Percentiles rank a stretch among this genome's conserved stretches.
These are phyloP conservation scores for Hordeum pubiflorum DNA, from an alignment of 202 grass and related monocot species.

Conservation along the genomic window DNA sequence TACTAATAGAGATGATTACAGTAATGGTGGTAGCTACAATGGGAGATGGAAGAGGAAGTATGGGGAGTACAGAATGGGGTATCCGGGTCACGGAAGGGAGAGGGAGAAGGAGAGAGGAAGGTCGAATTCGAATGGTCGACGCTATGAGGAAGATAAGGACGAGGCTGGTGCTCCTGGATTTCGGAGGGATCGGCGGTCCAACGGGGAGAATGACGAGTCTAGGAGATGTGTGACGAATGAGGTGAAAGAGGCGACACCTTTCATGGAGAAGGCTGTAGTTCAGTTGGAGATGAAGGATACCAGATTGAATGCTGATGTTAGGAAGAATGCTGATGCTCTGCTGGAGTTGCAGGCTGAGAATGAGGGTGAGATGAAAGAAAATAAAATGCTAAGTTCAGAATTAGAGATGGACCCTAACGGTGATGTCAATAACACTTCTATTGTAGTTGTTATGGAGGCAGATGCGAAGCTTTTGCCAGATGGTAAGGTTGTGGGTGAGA, in stretches of 20 bases:
- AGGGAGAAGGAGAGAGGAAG: conserved; percentile 46
- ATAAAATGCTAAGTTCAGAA: conserved; percentile 34
- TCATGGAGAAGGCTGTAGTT: conserved; percentile 13
- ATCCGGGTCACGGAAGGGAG: conserved; percentile 46
- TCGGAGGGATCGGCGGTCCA: conserved; percentile 32
- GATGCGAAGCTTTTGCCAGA: conserved; percentile 16
- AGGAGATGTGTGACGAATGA: conserved; percentile 36
- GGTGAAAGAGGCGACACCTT: conserved; percentile 21
- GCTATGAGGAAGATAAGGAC: conserved; percentile 51
- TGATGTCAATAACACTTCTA: conserved; percentile 14
- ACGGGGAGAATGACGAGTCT: conserved; percentile 37
- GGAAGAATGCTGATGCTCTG: conserved; percentile 39
- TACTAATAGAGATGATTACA: conserved; percentile 33
- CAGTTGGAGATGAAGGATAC: conserved; percentile 52
- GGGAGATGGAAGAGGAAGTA: conserved; percentile 59
- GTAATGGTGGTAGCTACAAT: conserved; percentile 23
- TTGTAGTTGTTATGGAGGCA: conserved; percentile 2
- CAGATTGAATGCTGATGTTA: conserved; percentile 25
- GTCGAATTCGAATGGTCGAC: conserved; percentile 37
- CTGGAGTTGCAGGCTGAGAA: conserved; percentile 31
- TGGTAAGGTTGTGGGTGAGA: conserved; percentile 17
- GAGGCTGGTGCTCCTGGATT: conserved; percentile 68
- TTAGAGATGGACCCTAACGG: conserved; percentile 23
- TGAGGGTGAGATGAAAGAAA: conserved; percentile 50
- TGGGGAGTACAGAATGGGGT: conserved; percentile 39